These are phyloP conservation scores for Hortiboletus rubellus DNA, from an alignment of 1,284 basidiomycete species.

Conservation along the genomic window DNA sequence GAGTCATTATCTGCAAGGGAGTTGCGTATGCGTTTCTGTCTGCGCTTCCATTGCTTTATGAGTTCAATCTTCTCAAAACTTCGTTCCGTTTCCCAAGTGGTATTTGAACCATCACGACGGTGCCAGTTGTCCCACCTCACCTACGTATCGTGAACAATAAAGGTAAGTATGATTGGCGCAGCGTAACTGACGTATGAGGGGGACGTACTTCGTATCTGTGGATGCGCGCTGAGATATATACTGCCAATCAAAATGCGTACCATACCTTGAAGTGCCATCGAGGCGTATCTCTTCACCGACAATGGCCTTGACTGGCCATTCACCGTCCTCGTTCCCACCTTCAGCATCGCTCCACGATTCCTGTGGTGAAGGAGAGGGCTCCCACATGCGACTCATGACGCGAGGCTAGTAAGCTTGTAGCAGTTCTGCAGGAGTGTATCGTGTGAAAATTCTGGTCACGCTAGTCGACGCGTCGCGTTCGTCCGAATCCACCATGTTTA, in stretches of 20 bases:
- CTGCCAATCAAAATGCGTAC: not conserved
- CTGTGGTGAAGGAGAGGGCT: constrained; percentile 33
- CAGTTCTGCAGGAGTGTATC: too few relatives aligned
- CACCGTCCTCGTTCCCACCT: constrained; percentile 29
- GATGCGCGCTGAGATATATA: constrained; percentile 5
- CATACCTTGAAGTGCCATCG: constrained; percentile 35
- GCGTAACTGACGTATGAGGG: not conserved
- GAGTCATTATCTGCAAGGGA: constrained; percentile 19
- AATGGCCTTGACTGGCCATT: constrained; percentile 39
- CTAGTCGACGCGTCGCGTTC: constrained; percentile 11
- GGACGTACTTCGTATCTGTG: constrained; percentile 37
- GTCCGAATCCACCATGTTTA: constrained; percentile 30
- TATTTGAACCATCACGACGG: constrained; percentile 41
- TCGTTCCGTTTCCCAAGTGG: constrained; percentile 39
- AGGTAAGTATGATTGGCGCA: not conserved
- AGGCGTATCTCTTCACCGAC: constrained; percentile 42
- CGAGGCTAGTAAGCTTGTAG: not conserved
- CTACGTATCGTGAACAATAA: constrained; percentile 27
- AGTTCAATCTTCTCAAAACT: constrained; percentile 21
- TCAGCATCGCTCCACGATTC: constrained; percentile 38
- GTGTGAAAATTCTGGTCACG: constrained; percentile 16
- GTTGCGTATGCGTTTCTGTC: constrained; percentile 14
- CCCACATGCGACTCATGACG: constrained; percentile 25
- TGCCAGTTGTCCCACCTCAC: constrained; percentile 42
- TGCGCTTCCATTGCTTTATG: constrained; percentile 33